Evolutionary conservation across 2,329 filamentous ascomycete genomes (phyloP), one percentile per base, ranked within the genome.

Genomic region (Chaetomiaceae sp.): DNA sequence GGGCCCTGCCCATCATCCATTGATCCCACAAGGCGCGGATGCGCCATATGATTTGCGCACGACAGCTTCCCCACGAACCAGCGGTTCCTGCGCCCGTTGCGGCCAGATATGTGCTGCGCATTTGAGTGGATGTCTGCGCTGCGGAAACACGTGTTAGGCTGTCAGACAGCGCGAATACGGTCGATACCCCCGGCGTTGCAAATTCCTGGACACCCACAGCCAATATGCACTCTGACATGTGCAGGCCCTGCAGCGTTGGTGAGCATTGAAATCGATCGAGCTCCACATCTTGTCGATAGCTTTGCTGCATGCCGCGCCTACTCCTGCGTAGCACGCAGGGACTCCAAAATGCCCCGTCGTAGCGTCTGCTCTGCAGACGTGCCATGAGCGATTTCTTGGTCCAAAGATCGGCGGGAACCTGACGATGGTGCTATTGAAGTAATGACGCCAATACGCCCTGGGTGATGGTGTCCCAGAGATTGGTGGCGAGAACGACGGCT

Each of bases 111-210:
- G n/a, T n/a, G n/a, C 16, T 21, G 14, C 13, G 20, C 4, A 38
- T 10, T 5, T 18, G 18, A 48, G 38, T 48, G 40, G 27, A 30
- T n/a, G 33, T 13, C 16, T 21, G 40, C 41, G 18, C 38, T 48
- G 48, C 54, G 25, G 10, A 54, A 55, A 62, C 60, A 63, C 61
- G 61, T 63, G 61, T 63, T 60, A 59, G 51, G 48, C 58, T 36
- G 20, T 41, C 43, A 46, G 42, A 40, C 42, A 40, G 51, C 42
- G 51, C 9, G 25, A 13, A 25, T 34, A 46, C 37, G 32, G 42
- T 40, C 20, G 29, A 29, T n/a, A 23, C 30, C 18, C 38, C 32
- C 34, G 29, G 25, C 21, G 13, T 36, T 47, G 48, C 48, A n/a
- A n/a, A 43, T 34, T 23, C n/a, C 44, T 29, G 41, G 47, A 21